These are phyloP conservation scores for Apostasia shenzhenica DNA, from an alignment of 106 monocot genomes.

Conservation along the genomic window DNA sequence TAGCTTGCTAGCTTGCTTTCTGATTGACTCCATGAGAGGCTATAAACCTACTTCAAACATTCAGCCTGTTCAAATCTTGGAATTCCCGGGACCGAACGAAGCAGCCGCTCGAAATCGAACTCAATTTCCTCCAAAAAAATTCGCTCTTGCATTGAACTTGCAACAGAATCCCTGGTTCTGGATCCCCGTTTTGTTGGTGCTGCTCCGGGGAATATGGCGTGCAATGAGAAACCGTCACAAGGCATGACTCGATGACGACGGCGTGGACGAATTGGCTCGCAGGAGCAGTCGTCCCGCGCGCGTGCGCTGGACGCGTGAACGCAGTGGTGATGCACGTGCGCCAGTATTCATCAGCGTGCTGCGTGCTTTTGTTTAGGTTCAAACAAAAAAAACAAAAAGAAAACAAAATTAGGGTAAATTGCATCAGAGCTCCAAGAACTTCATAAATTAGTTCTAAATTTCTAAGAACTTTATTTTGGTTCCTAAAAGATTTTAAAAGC, in stretches of 20 bases:
- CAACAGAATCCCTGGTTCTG: background rate
- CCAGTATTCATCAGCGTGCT: too few relatives aligned
- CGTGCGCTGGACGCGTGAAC: background rate
- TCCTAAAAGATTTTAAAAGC: too few relatives aligned
- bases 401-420: too few relatives aligned
- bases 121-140: background rate
- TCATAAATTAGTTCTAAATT: too few relatives aligned
- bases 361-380: too few relatives aligned
- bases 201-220: background rate
- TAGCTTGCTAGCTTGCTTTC: conserved; percentile 64
- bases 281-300: background rate
- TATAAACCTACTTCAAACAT: background rate
- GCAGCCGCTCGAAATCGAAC: background rate
- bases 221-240: background rate
- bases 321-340: background rate
- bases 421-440: too few relatives aligned
- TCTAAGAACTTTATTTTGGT: too few relatives aligned
- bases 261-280: background rate
- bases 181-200: background rate
- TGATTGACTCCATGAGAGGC: conserved; percentile 37
- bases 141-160: background rate
- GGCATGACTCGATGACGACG: background rate
- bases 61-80: background rate
- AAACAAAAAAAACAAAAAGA: too few relatives aligned
- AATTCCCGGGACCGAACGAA: background rate